Conservation (phyloP, 257 asterid species). For the Scutellaria barbata region DNA sequence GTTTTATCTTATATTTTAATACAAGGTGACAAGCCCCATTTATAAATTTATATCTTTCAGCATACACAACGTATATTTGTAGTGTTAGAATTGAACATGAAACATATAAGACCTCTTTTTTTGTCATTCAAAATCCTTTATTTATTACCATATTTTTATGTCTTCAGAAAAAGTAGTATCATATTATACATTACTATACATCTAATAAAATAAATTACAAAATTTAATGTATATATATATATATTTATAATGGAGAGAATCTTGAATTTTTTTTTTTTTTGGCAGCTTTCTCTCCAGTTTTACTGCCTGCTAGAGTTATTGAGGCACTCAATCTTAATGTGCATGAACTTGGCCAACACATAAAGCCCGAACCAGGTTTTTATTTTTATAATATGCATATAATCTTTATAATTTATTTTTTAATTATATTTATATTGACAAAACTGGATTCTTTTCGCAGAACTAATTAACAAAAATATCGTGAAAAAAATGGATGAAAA, state of each 20-base stretch:
- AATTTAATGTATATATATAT: background rate
- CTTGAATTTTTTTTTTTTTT: background rate
- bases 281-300: conserved; percentile 60
- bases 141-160: no score
- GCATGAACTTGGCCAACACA: conserved; percentile 49
- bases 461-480: conserved; percentile 25
- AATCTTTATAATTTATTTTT: background rate
- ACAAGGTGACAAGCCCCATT: no score
- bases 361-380: conserved; percentile 49
- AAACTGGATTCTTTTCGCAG: conserved; percentile 37
- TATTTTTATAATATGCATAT: background rate
- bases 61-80: no score
- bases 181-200: no score
- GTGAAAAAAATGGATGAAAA: conserved; percentile 33
- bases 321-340: conserved; percentile 70
- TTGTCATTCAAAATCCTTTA: no score
- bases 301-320: conserved; percentile 63
- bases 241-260: background rate
- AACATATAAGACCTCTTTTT: no score
- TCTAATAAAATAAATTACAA: no score
- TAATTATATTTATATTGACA: background rate
- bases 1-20: no score
- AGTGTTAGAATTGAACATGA: no score
- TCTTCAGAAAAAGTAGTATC: no score
- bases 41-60: no score